Evolutionary conservation across 1,284 basidiomycete species (phyloP).

Genomic region (Ustilago shanxiensis): DNA sequence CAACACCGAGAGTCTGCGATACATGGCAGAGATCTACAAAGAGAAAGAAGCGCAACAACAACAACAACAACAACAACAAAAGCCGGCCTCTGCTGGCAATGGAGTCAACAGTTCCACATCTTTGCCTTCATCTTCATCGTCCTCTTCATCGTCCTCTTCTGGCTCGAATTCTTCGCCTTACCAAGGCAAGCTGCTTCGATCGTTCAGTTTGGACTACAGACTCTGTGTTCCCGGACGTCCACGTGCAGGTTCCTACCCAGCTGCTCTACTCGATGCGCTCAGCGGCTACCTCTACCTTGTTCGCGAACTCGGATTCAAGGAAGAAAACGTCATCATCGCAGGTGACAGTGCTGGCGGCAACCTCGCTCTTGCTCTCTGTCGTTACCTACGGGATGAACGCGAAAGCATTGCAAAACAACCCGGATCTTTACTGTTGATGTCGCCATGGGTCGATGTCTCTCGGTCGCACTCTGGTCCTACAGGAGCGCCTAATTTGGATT

Average conservation of each 20-base stretch:
- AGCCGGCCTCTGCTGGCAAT: no score
- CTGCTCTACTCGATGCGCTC: slow-evolving; percentile 62
- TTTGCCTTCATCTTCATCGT: slow-evolving; percentile 16
- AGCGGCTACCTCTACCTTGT: slow-evolving; percentile 65
- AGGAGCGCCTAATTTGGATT: slow-evolving; percentile 56
- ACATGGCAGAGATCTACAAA: slow-evolving; percentile 53
- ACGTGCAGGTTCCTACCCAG: slow-evolving; percentile 60
- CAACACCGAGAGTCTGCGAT: slow-evolving; percentile 53
- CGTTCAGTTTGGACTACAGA: slow-evolving; percentile 66
- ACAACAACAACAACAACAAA: no score
- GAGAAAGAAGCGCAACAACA: slow-evolving; percentile 13
- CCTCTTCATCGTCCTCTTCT: slow-evolving; percentile 3
- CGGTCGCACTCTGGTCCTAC: slow-evolving; percentile 65
- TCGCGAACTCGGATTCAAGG: slow-evolving; percentile 51
- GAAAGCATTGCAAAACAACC: slow-evolving; percentile 40
- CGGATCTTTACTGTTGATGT: slow-evolving; percentile 57
- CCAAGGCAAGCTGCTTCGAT: slow-evolving; percentile 45
- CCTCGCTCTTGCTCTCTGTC: slow-evolving; percentile 74
- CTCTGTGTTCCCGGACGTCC: slow-evolving; percentile 57
- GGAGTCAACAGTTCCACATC: not conserved
- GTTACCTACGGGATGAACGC: slow-evolving; percentile 68
- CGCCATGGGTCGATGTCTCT: slow-evolving; percentile 67
- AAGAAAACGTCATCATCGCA: slow-evolving; percentile 75
- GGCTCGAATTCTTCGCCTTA: slow-evolving; percentile 2
- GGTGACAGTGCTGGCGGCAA: slow-evolving; percentile 82